A percentile compares a stretch with the other conserved stretches of the same genome.
These are phyloP conservation scores for Phoenix roebelenii DNA, from an alignment of 176 grass and related monocot genomes.

Conservation along the genomic window DNA sequence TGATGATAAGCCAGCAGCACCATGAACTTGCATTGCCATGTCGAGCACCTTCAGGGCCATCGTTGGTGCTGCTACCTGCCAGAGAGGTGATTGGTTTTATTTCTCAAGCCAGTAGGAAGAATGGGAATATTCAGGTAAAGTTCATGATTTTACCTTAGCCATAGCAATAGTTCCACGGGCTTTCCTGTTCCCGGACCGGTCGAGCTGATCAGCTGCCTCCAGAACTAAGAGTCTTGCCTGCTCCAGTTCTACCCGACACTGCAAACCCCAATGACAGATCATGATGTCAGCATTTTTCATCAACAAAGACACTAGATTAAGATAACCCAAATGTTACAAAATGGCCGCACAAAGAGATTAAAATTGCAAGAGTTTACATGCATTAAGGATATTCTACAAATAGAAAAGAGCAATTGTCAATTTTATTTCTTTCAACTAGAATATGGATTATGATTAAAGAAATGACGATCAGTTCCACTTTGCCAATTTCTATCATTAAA, in stretches of 20 bases:
- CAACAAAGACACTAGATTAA: background rate
- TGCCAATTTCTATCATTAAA: no score
- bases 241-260: slow-evolving; percentile 86
- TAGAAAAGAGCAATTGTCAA: no score
- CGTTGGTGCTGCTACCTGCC: slow-evolving; percentile 86
- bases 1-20: slow-evolving; percentile 66
- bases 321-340: background rate
- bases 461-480: no score
- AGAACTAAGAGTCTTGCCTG: slow-evolving; percentile 86
- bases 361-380: no score
- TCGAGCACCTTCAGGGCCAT: slow-evolving; percentile 94
- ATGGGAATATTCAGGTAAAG: background rate
- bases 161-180: slow-evolving; percentile 81
- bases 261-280: slow-evolving; percentile 5
- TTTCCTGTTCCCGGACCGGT: slow-evolving; percentile 62
- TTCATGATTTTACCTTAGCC: slow-evolving; percentile 58
- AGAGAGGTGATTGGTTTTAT: background rate
- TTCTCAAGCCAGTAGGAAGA: background rate
- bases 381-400: no score
- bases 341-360: no score
- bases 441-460: no score
- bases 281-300: no score
- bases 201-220: slow-evolving; percentile 85
- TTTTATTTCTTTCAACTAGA: no score
- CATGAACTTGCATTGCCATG: slow-evolving; percentile 92